Percentiles rank a stretch among this genome's conserved stretches.
phyloP scores from a whole-genome alignment of 2,329 filamentous ascomycete species.

The Fusarium coffeatum region DNA sequence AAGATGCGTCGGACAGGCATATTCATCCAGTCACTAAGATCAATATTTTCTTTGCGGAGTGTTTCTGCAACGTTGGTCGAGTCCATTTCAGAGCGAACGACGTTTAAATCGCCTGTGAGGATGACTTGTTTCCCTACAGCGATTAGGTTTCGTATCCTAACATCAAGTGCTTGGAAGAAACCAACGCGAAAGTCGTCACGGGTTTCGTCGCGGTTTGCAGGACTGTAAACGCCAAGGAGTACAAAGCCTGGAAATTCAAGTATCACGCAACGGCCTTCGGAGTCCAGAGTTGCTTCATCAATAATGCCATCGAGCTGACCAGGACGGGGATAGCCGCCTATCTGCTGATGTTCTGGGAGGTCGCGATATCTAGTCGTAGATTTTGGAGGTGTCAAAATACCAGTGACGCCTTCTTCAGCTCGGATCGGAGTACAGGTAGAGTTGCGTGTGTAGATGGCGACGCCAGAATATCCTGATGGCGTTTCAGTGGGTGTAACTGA shows the following conservation, averaged over 20 bases:
- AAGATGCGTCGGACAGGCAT: constrained; percentile 80
- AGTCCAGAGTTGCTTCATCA: constrained; percentile 81
- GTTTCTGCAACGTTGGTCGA: constrained; percentile 78
- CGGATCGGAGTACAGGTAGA: constrained; percentile 85
- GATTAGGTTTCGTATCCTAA: constrained; percentile 84
- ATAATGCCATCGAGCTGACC: constrained; percentile 72
- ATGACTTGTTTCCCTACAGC: constrained; percentile 86
- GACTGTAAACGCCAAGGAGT: constrained; percentile 90
- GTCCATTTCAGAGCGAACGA: constrained; percentile 76
- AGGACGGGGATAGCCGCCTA: constrained; percentile 86
- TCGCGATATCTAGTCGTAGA: constrained; percentile 78
- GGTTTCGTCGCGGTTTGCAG: constrained; percentile 86
- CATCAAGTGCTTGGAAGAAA: constrained; percentile 84
- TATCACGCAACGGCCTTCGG: constrained; percentile 90
- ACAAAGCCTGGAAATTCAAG: constrained; percentile 97
- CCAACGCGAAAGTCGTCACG: constrained; percentile 84
- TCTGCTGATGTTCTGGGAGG: constrained; percentile 77
- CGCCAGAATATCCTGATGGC: constrained; percentile 85
- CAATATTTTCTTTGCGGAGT: constrained; percentile 76
- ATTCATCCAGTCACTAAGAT: constrained; percentile 77
- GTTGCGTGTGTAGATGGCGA: constrained; percentile 94
- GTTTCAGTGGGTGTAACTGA: neutral
- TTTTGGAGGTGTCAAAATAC: constrained; percentile 79
- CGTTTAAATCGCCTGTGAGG: constrained; percentile 89
- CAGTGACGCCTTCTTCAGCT: constrained; percentile 94